Conservation (phyloP, 352 stramenopile genomes). For the Phytopythium sindhum region DNA sequence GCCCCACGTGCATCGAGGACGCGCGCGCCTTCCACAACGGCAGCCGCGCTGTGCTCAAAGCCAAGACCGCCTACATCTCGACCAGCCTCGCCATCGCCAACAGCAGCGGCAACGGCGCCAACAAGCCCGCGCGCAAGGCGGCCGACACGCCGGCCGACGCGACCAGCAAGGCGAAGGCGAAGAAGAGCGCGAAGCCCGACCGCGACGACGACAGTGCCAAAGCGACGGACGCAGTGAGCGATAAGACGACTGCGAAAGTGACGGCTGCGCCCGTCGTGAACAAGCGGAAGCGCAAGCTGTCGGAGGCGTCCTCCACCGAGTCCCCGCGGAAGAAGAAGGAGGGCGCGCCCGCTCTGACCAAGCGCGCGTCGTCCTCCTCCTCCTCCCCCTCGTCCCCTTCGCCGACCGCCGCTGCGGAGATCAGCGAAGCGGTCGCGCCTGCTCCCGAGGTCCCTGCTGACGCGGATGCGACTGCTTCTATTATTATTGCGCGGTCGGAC, state of each 20-base stretch:
- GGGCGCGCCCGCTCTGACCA: not conserved
- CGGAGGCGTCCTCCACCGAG: conserved; percentile 14
- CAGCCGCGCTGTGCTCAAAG: conserved; percentile 41
- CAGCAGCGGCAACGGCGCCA: conserved; percentile 14
- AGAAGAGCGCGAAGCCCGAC: conserved; percentile 30
- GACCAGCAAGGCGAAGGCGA: conserved; percentile 17
- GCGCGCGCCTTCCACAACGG: conserved; percentile 69
- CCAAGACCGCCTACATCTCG: conserved; percentile 36
- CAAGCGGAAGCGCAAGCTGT: conserved; percentile 48
- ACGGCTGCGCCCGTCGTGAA: not conserved
- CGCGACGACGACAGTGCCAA: conserved; percentile 8
- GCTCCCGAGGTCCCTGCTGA: not conserved
- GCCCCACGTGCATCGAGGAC: conserved; percentile 73
- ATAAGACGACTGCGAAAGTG: conserved; percentile 15
- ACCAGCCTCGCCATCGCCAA: conserved; percentile 25
- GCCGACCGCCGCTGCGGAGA: not conserved
- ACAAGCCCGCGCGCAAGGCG: conserved; percentile 16
- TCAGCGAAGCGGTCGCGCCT: not conserved
- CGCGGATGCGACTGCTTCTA: not conserved
- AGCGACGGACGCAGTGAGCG: conserved; percentile 21
- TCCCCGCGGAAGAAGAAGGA: conserved; percentile 16
- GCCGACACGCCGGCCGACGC: conserved; percentile 10
- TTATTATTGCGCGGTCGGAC: not conserved
- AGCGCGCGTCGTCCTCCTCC: not conserved
- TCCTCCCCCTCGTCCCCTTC: not conserved